phyloP scores from a whole-genome alignment of 116 monocot species.

The Phalaenopsis hybrid region DNA sequence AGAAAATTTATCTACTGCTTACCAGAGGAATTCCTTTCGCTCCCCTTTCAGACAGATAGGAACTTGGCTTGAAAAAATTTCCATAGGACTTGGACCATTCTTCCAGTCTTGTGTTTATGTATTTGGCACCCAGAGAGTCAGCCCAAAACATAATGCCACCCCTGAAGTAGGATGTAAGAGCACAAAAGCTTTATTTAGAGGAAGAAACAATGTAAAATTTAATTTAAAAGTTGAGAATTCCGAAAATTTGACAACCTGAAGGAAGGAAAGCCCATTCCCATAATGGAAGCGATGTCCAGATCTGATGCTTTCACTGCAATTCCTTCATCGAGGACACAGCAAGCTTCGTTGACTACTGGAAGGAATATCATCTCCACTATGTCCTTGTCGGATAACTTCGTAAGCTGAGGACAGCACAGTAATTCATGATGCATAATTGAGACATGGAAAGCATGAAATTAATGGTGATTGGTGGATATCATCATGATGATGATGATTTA shows the following conservation, averaged over 20 bases:
- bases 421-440: no score
- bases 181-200: background rate
- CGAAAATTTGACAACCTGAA: slow-evolving; percentile 44
- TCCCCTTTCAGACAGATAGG: slow-evolving; percentile 63
- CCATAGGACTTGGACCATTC: slow-evolving; percentile 63
- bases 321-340: slow-evolving; percentile 85
- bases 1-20: slow-evolving; percentile 6
- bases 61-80: slow-evolving; percentile 71
- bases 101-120: slow-evolving; percentile 51
- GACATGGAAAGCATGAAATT: no score
- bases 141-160: slow-evolving; percentile 92
- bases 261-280: slow-evolving; percentile 97
- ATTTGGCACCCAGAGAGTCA: slow-evolving; percentile 64
- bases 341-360: slow-evolving; percentile 93
- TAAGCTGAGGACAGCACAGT: slow-evolving; percentile 31
- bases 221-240: background rate
- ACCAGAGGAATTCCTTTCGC: slow-evolving; percentile 66
- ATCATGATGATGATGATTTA: background rate
- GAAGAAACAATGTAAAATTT: background rate
- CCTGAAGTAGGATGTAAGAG: slow-evolving; percentile 23
- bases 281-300: slow-evolving; percentile 83
- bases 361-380: slow-evolving; percentile 91
- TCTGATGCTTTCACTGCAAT: slow-evolving; percentile 92
- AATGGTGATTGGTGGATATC: background rate
- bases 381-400: slow-evolving; percentile 63